Evolutionary conservation across 2,329 filamentous ascomycete species (phyloP).

Genomic region (Zymoseptoria brevis): DNA sequence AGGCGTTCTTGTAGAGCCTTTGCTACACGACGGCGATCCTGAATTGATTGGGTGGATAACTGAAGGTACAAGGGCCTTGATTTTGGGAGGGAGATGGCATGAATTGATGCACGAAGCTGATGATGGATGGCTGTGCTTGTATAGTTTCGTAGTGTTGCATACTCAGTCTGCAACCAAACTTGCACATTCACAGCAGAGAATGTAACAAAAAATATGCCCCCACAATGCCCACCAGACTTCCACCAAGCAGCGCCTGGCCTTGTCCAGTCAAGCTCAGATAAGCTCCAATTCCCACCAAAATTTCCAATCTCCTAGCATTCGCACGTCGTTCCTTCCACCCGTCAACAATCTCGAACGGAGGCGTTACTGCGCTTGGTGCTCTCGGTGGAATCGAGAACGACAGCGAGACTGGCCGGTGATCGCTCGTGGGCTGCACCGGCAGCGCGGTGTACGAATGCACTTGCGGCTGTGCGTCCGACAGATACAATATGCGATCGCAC

Average conservation of each 20-base stretch:
- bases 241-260: conserved; percentile 34
- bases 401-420: conserved; percentile 78
- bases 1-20: conserved; percentile 17
- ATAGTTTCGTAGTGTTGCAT: background rate
- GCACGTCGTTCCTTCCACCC: conserved; percentile 49
- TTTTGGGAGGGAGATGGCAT: background rate
- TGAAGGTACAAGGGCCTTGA: background rate
- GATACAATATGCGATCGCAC: conserved; percentile 84
- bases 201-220: conserved; percentile 23
- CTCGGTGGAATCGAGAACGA: conserved; percentile 54
- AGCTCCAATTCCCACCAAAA: conserved; percentile 50
- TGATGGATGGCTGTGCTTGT: background rate
- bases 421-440: conserved; percentile 71
- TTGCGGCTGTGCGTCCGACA: conserved; percentile 38
- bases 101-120: background rate
- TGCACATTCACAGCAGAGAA: too few relatives aligned
- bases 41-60: background rate
- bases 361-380: conserved; percentile 30
- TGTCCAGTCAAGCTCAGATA: conserved; percentile 46
- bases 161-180: background rate
- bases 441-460: conserved; percentile 62
- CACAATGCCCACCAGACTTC: conserved; percentile 24
- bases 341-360: conserved; percentile 49
- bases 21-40: background rate
- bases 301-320: conserved; percentile 50